phyloP scores from a whole-genome alignment of 495 filamentous ascomycete species.

The Daldinia childiae region DNA sequence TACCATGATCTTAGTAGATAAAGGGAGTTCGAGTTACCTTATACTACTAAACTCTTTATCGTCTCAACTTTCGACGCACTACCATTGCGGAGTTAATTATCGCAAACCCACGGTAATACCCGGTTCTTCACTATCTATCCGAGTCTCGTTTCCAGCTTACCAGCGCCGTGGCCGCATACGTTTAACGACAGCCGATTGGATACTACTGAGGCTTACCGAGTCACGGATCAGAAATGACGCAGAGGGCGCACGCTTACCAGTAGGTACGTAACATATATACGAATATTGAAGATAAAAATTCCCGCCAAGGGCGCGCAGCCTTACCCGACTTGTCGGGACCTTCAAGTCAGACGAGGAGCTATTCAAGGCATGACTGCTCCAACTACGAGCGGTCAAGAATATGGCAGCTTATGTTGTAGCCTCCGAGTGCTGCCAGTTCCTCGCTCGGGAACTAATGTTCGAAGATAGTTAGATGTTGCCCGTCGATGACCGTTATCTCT shows the following conservation, averaged over 20 bases:
- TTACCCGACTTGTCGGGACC: constrained; percentile 27
- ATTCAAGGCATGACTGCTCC: background rate
- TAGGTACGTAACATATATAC: background rate
- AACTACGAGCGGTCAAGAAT: constrained; percentile 6
- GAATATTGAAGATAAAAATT: constrained; percentile 23
- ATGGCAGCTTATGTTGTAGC: constrained; percentile 1
- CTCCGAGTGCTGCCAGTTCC: background rate
- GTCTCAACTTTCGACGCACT: background rate
- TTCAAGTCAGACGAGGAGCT: background rate
- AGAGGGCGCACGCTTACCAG: constrained; percentile 31
- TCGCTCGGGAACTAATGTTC: constrained; percentile 3
- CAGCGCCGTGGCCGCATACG: background rate
- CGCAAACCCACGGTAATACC: constrained; percentile 11
- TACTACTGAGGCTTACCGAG: background rate
- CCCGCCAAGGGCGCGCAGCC: constrained; percentile 22
- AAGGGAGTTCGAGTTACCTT: constrained; percentile 10
- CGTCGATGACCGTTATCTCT: constrained; percentile 29
- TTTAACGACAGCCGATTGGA: background rate
- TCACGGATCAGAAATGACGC: constrained; percentile 10
- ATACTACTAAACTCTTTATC: constrained; percentile 14
- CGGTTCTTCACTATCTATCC: constrained; percentile 6
- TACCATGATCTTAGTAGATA: constrained; percentile 14
- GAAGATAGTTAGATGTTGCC: constrained; percentile 4
- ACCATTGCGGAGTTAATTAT: constrained; percentile 9
- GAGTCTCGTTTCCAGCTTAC: constrained; percentile 10